A percentile compares a stretch with the other conserved stretches of the same genome.
phyloP scores from a whole-genome alignment of 225 moss, liverwort and hornwort species.

The Pseudisothecium myosuroides region DNA sequence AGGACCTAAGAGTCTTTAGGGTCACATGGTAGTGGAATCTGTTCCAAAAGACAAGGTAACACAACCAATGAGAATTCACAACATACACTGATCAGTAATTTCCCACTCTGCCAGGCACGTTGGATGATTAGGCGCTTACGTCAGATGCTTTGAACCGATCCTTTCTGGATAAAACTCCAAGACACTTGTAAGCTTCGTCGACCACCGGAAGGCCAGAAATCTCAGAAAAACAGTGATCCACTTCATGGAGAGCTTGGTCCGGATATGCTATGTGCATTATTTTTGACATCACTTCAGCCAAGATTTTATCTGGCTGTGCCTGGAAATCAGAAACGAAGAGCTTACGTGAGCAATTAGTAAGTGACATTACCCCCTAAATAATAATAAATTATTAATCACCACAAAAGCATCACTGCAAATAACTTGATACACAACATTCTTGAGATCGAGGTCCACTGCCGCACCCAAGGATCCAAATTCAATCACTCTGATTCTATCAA shows the following conservation, averaged over 20 bases:
- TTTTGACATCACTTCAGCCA: slow-evolving; percentile 87
- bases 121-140: background rate
- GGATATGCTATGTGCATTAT: slow-evolving; percentile 48
- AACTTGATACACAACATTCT: background rate
- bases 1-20: background rate
- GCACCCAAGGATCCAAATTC: background rate
- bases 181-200: slow-evolving; percentile 38
- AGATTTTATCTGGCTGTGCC: slow-evolving; percentile 61
- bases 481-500: background rate
- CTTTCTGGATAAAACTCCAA: slow-evolving; percentile 70
- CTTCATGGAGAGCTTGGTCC: slow-evolving; percentile 43
- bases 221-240: slow-evolving; percentile 43
- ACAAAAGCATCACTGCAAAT: background rate
- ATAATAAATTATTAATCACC: background rate
- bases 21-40: background rate
- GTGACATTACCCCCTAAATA: background rate
- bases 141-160: slow-evolving; percentile 40
- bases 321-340: background rate
- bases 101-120: background rate
- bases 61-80: background rate
- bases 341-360: background rate
- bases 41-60: background rate
- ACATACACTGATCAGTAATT: background rate
- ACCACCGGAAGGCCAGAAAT: slow-evolving; percentile 74
- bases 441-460: background rate